Evolutionary conservation across 2,329 filamentous ascomycete genomes (phyloP).

Genomic region (Colletotrichum cereale): DNA sequence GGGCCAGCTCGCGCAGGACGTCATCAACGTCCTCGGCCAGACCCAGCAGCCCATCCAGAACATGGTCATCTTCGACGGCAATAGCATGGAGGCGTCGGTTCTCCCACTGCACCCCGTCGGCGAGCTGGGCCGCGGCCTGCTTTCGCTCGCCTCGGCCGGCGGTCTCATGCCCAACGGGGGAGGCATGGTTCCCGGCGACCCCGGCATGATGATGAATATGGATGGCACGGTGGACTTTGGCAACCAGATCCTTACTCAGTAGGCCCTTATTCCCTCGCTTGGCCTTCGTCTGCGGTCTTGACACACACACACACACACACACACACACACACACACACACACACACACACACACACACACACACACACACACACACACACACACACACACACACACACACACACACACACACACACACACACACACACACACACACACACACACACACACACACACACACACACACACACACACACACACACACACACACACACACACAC

Average conservation of each 20-base stretch:
- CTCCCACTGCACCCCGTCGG: conserved; percentile 84
- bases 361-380: no score
- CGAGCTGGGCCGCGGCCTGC: conserved; percentile 62
- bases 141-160: conserved; percentile 48
- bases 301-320: no score
- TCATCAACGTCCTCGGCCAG: conserved; percentile 94
- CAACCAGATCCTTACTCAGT: conserved; percentile 39
- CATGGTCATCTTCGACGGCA: conserved; percentile 90
- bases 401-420: no score
- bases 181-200: conserved; percentile 30
- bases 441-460: no score
- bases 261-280: not conserved
- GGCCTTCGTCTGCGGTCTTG: conserved; percentile 1
- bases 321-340: no score
- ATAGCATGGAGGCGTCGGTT: conserved; percentile 80
- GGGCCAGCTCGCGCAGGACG: conserved; percentile 92
- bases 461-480: no score
- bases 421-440: no score
- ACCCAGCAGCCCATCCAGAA: conserved; percentile 97
- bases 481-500: no score
- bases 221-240: conserved; percentile 39
- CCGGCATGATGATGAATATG: conserved; percentile 41
- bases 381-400: no score
- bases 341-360: no score
- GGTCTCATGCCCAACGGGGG: conserved; percentile 38